Evolutionary conservation across 108 stramenopile species (phyloP).

Genomic region (Seminavis robusta): DNA sequence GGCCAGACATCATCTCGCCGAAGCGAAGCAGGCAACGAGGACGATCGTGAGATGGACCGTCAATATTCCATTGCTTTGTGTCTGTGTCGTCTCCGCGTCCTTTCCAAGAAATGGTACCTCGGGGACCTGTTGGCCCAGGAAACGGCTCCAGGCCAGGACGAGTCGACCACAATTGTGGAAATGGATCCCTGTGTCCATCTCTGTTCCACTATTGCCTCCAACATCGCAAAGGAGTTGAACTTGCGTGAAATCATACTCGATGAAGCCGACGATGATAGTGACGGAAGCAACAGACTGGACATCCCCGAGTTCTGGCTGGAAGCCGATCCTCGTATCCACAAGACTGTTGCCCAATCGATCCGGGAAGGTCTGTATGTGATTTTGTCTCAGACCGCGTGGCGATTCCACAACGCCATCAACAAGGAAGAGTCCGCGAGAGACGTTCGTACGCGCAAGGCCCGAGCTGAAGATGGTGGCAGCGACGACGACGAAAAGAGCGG

Average conservation of each 20-base stretch:
- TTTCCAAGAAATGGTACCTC: constrained; percentile 47
- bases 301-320: constrained; percentile 5
- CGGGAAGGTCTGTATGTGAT: constrained; percentile 11
- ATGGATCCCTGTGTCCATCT: neutral
- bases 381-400: constrained; percentile 5
- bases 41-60: constrained; percentile 46
- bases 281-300: neutral
- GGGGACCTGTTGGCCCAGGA: constrained; percentile 6
- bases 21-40: too few species aligned
- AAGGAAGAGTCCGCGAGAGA: too few species aligned
- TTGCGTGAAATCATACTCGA: neutral
- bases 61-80: constrained; percentile 57
- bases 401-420: constrained; percentile 4
- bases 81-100: constrained; percentile 53
- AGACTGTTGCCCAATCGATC: neutral
- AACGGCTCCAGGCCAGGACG: constrained; percentile 1
- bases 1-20: too few species aligned
- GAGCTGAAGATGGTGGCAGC: constrained; percentile 10
- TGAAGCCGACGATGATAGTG: neutral
- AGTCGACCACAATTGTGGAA: neutral
- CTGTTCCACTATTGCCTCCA: neutral
- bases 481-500: constrained; percentile 35
- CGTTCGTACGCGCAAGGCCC: too few species aligned
- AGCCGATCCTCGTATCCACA: neutral
- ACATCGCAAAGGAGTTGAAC: constrained; percentile 1